Base-by-base conservation (phyloP, 257 asterid species). In the Salvia splendens region DNA sequence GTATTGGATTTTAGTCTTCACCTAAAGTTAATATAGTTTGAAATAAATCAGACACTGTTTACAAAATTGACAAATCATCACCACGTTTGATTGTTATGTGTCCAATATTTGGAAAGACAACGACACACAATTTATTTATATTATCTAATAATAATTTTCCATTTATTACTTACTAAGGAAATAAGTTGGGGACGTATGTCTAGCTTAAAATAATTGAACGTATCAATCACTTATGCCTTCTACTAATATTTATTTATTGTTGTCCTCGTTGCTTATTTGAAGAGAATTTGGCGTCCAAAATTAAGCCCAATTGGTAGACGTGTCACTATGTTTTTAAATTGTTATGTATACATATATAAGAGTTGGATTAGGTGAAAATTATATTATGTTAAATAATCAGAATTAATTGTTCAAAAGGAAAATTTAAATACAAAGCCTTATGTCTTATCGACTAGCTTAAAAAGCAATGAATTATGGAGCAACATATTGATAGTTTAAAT, bases 251-350 rank as follows among this genome's bases (percentile, higher is more conserved):
- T 42, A 11, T 15, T 40, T 10, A n/a, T 33, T 8, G 15, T 48
- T 6, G 70, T 50, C 59, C 67, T 7, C 14, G 53, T 15, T 48
- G 53, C 10, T 49, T 15, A 15, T 49, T 49, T 46, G 17, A 5
- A 46, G 16, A 40, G 45, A 38, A 8, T 40, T 32, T 15, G 47
- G 56, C 73, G 57, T 56, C 56, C 65, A 68, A 62, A 12, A 48
- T 48, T 46, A 28, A 48, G 33, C 45, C 45, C 12, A 48, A 20
- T 5, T 38, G 20, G 45, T 15, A 46, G 12, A 58, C 51, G 66
- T 35, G 52, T 58, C 67, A 47, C 51, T 35, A 10, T 5, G 6
- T 8, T 12, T 57, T 40, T 40, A 8, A 5, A 5, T 8, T 40
- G 49, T 36, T 48, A 15, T 16, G 48, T 10, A 8, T 12, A 3